phyloP scores from a whole-genome alignment of 2,329 filamentous ascomycete genomes.

The Akanthomyces muscarius region DNA sequence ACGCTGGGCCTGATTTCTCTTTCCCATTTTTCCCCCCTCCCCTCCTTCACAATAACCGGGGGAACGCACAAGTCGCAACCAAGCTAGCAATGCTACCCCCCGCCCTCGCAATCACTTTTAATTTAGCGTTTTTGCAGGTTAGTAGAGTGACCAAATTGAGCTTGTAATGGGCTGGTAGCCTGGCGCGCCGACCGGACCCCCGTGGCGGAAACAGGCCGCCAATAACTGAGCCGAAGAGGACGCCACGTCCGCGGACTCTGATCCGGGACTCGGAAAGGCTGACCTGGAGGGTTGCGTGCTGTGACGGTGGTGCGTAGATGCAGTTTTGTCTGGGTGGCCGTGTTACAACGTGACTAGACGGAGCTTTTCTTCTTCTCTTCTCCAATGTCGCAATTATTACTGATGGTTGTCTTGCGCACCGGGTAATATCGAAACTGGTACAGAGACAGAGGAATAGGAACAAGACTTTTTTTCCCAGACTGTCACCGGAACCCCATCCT shows the following conservation, averaged over 20 bases:
- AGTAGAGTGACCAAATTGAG: neutral
- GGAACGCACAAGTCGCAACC: neutral
- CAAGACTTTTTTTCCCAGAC: no score
- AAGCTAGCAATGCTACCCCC: neutral
- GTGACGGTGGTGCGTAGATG: neutral
- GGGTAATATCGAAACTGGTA: no score
- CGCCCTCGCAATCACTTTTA: neutral
- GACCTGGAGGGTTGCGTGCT: neutral
- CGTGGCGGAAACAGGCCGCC: constrained; percentile 9
- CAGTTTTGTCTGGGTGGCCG: neutral
- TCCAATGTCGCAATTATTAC: no score
- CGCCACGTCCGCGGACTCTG: constrained; percentile 17
- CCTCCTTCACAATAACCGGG: constrained; percentile 2
- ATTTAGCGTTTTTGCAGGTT: neutral
- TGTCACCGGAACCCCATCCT: neutral
- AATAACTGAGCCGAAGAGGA: neutral
- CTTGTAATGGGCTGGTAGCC: neutral
- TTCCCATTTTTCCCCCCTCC: neutral
- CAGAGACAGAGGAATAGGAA: no score
- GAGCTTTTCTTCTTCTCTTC: no score
- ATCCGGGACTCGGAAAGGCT: neutral
- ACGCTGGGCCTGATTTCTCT: neutral
- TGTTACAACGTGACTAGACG: no score
- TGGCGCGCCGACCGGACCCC: constrained; percentile 2
- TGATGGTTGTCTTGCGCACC: no score